Evolutionary conservation across 2,329 filamentous ascomycete species (phyloP), one percentile per base, ranked within the genome.

Genomic region (Ophiostoma ips): DNA sequence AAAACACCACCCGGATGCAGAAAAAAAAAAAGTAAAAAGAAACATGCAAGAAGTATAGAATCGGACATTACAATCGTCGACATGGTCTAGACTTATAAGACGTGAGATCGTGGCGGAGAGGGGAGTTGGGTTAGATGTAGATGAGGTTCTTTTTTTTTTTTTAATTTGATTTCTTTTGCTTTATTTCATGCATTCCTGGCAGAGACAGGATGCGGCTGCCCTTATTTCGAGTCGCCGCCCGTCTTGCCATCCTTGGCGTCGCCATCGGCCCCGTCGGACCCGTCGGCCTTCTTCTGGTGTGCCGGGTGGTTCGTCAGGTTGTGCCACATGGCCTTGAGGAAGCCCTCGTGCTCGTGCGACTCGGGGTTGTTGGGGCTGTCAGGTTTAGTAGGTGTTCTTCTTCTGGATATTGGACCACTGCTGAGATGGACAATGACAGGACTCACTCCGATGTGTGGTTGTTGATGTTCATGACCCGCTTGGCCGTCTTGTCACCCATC

Each of bases 301-400:
- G 71, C 72, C 0, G 75, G 72, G 59, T 92, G 79, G 59, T 87
- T 86, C n/a, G 84, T 94, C 50, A 96, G 67, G 56, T 81, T 88
- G 63, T 95, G 87, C 90, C 90, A 96, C 56, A 94, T 81, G 38
- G 83, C 87, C 70, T 92, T 95, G 53, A 96, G 69, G 62, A 95
- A 95, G 3, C 90, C 87, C 64, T 95, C 89, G 60, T 84, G 80
- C 66, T 84, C 83, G 64, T 90, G 83, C 0, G 73, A 68, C 40
- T 30, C 38, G 12, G 72, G 69, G 40, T 63, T 60, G 45, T 16
- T 41, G 36, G 21, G 33, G 45, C n/a, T 64, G 49, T 63, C 59
- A 56, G 72, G 24, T 28, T 28, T 28, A 28, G 24, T 28, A 28
- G n/a, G n/a, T 28, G 24, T 28, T 28, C 24, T 28, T n/a, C n/a